phyloP scores from a whole-genome alignment of 176 grass and related monocot genomes.

The Oryza australiensis region DNA sequence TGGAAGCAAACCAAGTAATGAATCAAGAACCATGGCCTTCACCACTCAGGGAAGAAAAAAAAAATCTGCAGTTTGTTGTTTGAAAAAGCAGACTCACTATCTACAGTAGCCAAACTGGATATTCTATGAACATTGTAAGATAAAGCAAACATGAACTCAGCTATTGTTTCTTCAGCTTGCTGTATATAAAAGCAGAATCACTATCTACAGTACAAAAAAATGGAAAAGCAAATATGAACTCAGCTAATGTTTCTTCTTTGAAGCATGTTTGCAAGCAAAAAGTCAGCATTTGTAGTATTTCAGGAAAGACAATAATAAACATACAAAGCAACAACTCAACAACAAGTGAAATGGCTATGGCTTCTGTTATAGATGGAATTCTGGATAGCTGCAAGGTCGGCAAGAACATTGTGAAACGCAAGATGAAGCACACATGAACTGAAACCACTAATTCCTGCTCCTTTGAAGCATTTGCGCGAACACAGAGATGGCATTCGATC shows the following conservation, averaged over 20 bases:
- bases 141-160: neutral
- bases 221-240: neutral
- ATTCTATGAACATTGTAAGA: neutral
- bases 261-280: neutral
- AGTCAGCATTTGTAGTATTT: neutral
- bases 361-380: neutral
- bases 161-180: neutral
- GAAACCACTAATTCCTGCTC: neutral
- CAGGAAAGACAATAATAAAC: neutral
- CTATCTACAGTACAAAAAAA: neutral
- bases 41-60: neutral
- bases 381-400: neutral
- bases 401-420: neutral
- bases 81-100: neutral
- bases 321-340: neutral
- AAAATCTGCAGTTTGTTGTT: neutral
- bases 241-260: neutral
- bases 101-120: neutral
- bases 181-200: neutral
- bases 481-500: neutral
- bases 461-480: constrained; percentile 28
- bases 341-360: neutral
- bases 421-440: neutral
- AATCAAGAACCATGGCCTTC: neutral
- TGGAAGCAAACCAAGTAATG: neutral